Percentiles rank a stretch among this genome's conserved stretches.
Conservation (phyloP, 495 filamentous ascomycete species). For the Neurospora tetrasperma region DNA sequence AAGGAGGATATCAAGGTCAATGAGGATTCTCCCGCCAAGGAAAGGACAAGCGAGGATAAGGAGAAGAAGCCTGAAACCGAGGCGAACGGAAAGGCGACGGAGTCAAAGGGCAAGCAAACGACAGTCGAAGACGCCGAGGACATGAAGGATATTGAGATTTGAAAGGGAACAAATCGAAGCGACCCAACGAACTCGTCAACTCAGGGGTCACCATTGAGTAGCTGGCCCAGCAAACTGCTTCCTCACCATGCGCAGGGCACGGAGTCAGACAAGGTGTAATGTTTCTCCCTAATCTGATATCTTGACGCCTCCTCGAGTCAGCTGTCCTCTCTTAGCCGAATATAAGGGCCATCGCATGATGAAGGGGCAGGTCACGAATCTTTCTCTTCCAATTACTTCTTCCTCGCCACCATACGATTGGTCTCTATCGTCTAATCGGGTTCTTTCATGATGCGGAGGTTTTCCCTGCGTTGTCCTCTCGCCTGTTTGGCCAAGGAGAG, state of each 20-base stretch:
- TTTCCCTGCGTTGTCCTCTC: background rate
- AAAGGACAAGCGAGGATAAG: constrained; percentile 11
- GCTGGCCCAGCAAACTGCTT: background rate
- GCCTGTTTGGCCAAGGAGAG: background rate
- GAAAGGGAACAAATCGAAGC: constrained; percentile 2
- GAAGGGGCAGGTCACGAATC: background rate
- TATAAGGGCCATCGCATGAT: background rate
- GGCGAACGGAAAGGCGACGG: constrained; percentile 12
- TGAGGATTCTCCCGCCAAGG: constrained; percentile 13
- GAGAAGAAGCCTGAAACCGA: constrained; percentile 10
- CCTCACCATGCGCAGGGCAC: background rate
- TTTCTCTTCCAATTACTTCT: background rate
- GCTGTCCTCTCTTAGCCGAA: background rate
- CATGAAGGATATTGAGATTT: constrained; percentile 54
- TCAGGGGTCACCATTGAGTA: background rate
- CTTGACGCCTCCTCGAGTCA: background rate
- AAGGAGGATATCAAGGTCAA: constrained; percentile 23
- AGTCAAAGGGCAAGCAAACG: constrained; percentile 25
- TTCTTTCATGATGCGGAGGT: background rate
- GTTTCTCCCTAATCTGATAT: background rate
- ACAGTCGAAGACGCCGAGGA: constrained; percentile 29
- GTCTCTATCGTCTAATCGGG: background rate
- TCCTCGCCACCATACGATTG: background rate
- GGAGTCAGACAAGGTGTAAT: background rate
- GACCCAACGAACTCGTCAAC: background rate